A percentile compares a stretch with the other conserved stretches of the same genome.
phyloP scores from a whole-genome alignment of 176 grass and related monocot species.

The Avena atlantica region DNA sequence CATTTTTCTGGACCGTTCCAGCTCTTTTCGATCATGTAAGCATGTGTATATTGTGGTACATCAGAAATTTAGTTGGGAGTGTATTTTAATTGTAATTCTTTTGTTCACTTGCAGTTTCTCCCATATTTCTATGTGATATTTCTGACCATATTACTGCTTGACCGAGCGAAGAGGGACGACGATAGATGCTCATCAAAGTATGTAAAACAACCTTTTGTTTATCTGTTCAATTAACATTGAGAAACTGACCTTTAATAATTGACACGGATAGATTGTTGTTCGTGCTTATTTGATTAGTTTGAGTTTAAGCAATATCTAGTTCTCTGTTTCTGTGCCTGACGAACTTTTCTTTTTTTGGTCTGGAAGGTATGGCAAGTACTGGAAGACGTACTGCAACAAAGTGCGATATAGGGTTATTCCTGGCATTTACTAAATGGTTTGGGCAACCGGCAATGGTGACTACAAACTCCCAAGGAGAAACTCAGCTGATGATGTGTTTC shows the following conservation, averaged over 20 bases:
- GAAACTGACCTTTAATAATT: background rate
- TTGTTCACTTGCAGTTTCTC: slow-evolving; percentile 64
- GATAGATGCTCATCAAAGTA: slow-evolving; percentile 97
- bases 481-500: slow-evolving; percentile 2
- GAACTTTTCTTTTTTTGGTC: slow-evolving; percentile 15
- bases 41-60: background rate
- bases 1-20: slow-evolving; percentile 94
- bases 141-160: slow-evolving; percentile 89
- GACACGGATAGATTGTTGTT: background rate
- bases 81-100: slow-evolving; percentile 29
- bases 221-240: background rate
- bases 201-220: slow-evolving; percentile 36
- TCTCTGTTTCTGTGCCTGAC: background rate
- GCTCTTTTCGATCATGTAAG: slow-evolving; percentile 91
- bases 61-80: background rate
- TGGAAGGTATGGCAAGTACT: slow-evolving; percentile 92
- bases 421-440: slow-evolving; percentile 77
- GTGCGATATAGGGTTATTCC: slow-evolving; percentile 84
- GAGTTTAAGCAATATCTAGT: slow-evolving; percentile 25
- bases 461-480: background rate
- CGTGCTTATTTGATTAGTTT: slow-evolving; percentile 1
- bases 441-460: background rate
- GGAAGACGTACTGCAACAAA: slow-evolving; percentile 92
- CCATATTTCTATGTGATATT: slow-evolving; percentile 99
- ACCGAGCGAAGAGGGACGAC: slow-evolving; percentile 99